phyloP scores from a whole-genome alignment of 108 stramenopile species.

The Tribonema minus region DNA sequence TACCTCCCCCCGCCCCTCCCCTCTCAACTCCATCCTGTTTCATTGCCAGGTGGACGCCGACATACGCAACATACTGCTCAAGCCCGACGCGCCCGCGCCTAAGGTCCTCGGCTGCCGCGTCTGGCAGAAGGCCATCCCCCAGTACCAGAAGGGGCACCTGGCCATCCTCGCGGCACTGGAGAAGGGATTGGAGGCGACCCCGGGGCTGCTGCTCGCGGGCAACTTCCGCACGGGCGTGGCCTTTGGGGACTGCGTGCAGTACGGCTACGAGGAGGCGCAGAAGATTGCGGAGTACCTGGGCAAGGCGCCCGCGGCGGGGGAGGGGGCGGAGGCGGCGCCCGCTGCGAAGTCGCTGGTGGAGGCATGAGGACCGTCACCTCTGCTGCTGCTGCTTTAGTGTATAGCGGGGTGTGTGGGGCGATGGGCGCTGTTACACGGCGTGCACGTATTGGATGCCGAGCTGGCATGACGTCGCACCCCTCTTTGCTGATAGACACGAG shows the following conservation, averaged over 20 bases:
- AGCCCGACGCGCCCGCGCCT: constrained; percentile 69
- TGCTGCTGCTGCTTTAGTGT: too few species aligned
- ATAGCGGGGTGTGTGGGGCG: too few species aligned
- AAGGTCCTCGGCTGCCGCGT: constrained; percentile 69
- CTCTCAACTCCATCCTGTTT: too few species aligned
- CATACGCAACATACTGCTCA: constrained; percentile 72
- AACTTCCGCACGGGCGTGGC: constrained; percentile 91
- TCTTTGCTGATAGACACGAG: too few species aligned
- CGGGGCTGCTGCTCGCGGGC: constrained; percentile 65
- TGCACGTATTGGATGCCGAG: too few species aligned
- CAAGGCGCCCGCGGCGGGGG: too few species aligned
- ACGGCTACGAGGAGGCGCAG: constrained; percentile 80
- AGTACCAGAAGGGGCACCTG: constrained; percentile 76
- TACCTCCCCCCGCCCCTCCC: too few species aligned
- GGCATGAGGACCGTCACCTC: too few species aligned
- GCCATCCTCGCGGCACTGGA: constrained; percentile 65
- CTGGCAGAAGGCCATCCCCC: constrained; percentile 92
- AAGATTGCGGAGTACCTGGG: constrained; percentile 60
- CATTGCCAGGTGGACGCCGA: constrained; percentile 85
- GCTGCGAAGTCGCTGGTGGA: not conserved
- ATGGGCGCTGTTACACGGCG: too few species aligned
- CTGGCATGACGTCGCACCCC: too few species aligned
- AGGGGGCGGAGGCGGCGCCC: not conserved
- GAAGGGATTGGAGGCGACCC: constrained; percentile 51
- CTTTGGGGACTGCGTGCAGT: constrained; percentile 88